Percentiles rank a stretch among this genome's conserved stretches.
phyloP scores from a whole-genome alignment of 371 early-diverging fungal species.

The Lichtheimia hyalospora region DNA sequence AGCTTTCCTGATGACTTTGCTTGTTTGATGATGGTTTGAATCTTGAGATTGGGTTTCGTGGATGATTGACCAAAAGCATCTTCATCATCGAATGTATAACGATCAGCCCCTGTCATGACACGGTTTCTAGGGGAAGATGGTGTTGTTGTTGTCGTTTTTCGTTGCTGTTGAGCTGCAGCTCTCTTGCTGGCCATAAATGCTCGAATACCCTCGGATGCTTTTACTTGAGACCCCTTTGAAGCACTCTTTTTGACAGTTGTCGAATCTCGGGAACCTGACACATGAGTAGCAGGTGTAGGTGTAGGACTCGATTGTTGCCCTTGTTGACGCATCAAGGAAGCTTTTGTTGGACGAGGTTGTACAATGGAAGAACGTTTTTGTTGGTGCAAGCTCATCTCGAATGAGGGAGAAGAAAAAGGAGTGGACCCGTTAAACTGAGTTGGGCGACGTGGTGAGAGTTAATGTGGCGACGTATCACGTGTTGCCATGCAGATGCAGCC shows the following conservation, averaged over 20 bases:
- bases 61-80: slow-evolving; percentile 17
- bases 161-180: slow-evolving; percentile 21
- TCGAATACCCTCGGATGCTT: slow-evolving; percentile 39
- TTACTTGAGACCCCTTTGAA: background rate
- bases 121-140: slow-evolving; percentile 7
- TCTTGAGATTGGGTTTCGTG: slow-evolving; percentile 20
- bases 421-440: background rate
- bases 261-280: background rate
- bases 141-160: slow-evolving; percentile 10
- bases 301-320: background rate
- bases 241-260: no score
- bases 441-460: background rate
- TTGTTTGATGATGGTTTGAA: slow-evolving; percentile 37
- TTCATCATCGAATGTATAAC: slow-evolving; percentile 18
- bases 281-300: slow-evolving; percentile 2
- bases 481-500: no score
- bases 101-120: slow-evolving; percentile 40
- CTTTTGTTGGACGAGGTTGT: slow-evolving; percentile 24
- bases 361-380: slow-evolving; percentile 7
- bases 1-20: slow-evolving; percentile 60
- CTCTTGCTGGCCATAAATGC: slow-evolving; percentile 50
- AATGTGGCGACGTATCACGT: no score
- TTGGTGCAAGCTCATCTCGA: background rate
- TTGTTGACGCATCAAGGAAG: slow-evolving; percentile 30
- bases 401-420: background rate